phyloP scores from a whole-genome alignment of 441 rosid genomes.

The Macaranga tanarius region DNA sequence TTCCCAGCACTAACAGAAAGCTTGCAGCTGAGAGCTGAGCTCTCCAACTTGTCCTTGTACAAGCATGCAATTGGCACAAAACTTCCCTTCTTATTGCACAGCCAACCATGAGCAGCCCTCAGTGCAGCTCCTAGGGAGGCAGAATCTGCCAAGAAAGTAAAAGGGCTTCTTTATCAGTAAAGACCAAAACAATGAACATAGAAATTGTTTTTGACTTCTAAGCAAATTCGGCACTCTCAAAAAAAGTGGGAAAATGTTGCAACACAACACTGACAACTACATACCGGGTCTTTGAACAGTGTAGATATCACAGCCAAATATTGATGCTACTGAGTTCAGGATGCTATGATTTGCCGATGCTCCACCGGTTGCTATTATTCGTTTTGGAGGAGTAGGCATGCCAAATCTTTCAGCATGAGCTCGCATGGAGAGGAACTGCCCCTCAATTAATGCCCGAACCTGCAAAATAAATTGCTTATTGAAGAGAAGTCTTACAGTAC shows the following conservation, averaged over 20 bases:
- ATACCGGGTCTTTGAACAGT: conserved; percentile 84
- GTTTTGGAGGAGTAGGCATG: conserved; percentile 77
- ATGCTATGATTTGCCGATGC: conserved; percentile 74
- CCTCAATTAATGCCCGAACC: conserved; percentile 86
- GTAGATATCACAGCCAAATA: conserved; percentile 74
- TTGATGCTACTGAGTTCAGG: conserved; percentile 56
- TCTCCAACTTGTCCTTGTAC: conserved; percentile 62
- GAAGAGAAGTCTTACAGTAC: neutral
- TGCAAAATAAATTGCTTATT: conserved; percentile 27
- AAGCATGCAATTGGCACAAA: conserved; percentile 62
- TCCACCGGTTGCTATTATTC: conserved; percentile 88
- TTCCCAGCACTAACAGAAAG: conserved; percentile 57
- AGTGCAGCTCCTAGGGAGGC: conserved; percentile 92
- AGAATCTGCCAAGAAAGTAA: conserved; percentile 48
- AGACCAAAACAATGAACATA: neutral
- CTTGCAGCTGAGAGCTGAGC: conserved; percentile 60
- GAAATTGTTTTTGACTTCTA: too few species aligned
- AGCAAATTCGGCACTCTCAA: too few species aligned
- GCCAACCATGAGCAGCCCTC: conserved; percentile 90
- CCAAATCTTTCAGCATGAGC: conserved; percentile 87
- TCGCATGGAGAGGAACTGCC: conserved; percentile 86
- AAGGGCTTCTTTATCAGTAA: neutral
- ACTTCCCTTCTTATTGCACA: conserved; percentile 65
- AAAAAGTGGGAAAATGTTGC: neutral
- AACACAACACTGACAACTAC: neutral